Evolutionary conservation across 441 rosid species (phyloP), one percentile per base, ranked within the genome.

Genomic region (Eruca vesicaria): DNA sequence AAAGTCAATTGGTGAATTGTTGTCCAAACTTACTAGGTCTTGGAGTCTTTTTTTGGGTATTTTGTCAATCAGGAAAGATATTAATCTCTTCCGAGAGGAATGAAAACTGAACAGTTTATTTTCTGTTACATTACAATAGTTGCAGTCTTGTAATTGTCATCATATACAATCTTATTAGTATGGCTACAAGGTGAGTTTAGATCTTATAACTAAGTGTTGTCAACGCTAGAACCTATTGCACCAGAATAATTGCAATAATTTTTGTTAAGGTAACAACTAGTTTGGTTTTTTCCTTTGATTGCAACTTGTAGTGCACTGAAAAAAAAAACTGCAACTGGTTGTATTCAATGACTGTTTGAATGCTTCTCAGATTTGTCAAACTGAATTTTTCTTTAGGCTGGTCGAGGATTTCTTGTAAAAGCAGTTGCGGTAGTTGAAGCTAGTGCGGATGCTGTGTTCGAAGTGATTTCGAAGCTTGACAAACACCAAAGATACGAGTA

Each of bases 401-500:
- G 86, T 66, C 90, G 88, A 86, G 96, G 96, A 77, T 85, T 75
- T 78, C 94, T 96, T 71, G 97, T 96, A 77, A 94, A 92, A 83
- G 90, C 99, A 70, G 96, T 94, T 79, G 93, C 86, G 63, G 96
- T 90, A 57, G 82, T 92, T 74, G 99, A 96, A 83, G 90, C 96
- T 67, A 86, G 80, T 79, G 95, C 95, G 43, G 99, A 96, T 86
- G 77, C 92, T 72, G 93, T 88, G 75, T 94, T 96, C 78, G 99
- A 96, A 82, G 93, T 92, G 73, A 68, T 96, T 77, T 73, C 89
- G 70, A 90, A 86, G 66, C 86, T 92, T 65, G 97, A 94, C 56
- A 89, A 82, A 41, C 96, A 80, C 43, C 89, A 71, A 64, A 88
- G 99, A 96, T 92, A 96, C 4, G 98, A 96, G 99, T 94, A 88